Percentiles rank a stretch among this genome's conserved stretches.
Conservation (phyloP, 1,139 yeast species). For the Candida tunisiensis region DNA sequence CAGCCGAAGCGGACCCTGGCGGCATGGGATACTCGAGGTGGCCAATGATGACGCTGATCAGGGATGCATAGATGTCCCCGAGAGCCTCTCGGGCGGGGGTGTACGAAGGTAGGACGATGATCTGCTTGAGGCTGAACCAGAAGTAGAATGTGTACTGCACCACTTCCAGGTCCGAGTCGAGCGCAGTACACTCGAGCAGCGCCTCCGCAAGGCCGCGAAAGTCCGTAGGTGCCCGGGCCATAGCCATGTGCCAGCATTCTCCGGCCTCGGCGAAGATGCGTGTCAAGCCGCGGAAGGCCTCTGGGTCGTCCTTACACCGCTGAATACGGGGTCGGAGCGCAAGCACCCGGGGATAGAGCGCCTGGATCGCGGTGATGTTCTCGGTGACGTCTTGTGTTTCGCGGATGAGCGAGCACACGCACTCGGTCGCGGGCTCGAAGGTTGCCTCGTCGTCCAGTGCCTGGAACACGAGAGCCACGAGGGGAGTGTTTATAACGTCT, state of each 20-base stretch:
- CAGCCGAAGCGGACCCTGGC: too few species aligned
- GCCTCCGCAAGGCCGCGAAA: constrained; percentile 63
- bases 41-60: constrained; percentile 49
- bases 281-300: constrained; percentile 39
- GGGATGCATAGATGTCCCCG: constrained; percentile 41
- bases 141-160: constrained; percentile 84
- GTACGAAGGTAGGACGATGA: constrained; percentile 45
- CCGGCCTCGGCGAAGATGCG: constrained; percentile 80
- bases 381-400: constrained; percentile 62
- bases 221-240: constrained; percentile 55
- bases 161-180: constrained; percentile 70
- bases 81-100: constrained; percentile 40
- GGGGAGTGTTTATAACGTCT: constrained; percentile 40
- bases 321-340: constrained; percentile 36
- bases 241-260: constrained; percentile 84
- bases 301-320: constrained; percentile 42
- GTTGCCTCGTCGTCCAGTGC: constrained; percentile 49
- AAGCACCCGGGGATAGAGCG: constrained; percentile 52
- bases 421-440: constrained; percentile 79
- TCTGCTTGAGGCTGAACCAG: constrained; percentile 73
- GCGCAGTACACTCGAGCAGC: constrained; percentile 35
- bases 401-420: constrained; percentile 58
- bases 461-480: constrained; percentile 52
- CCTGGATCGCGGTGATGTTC: constrained; percentile 36
- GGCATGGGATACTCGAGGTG: constrained; percentile 79